A percentile compares a stretch with the other conserved stretches of the same genome.
phyloP scores from a whole-genome alignment of 73 alveolate genomes.

The Paramecium caudatum region DNA sequence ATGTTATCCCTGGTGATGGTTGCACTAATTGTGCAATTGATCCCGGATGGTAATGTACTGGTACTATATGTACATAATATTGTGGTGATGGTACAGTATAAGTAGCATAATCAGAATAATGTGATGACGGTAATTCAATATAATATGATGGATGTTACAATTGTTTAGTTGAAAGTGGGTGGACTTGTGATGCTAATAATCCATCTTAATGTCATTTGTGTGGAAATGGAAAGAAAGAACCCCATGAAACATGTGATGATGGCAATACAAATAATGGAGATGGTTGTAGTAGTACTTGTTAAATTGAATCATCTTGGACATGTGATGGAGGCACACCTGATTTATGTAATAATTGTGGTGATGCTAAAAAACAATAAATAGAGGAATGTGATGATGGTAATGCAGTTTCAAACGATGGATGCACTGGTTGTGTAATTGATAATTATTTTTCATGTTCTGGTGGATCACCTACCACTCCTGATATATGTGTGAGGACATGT shows the following conservation, averaged over 20 bases:
- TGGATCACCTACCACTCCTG: slow-evolving; percentile 64
- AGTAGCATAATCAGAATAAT: slow-evolving; percentile 60
- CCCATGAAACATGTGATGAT: slow-evolving; percentile 80
- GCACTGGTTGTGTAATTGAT: slow-evolving; percentile 29
- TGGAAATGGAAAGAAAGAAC: slow-evolving; percentile 76
- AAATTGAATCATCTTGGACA: slow-evolving; percentile 75
- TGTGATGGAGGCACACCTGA: slow-evolving; percentile 72
- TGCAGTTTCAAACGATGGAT: slow-evolving; percentile 67
- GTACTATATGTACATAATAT: slow-evolving; percentile 51
- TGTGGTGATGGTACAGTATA: slow-evolving; percentile 66
- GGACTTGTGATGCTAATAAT: slow-evolving; percentile 71
- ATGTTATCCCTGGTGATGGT: slow-evolving; percentile 81
- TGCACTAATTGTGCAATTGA: slow-evolving; percentile 80
- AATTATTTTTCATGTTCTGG: slow-evolving; percentile 32
- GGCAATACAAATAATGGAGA: slow-evolving; percentile 76
- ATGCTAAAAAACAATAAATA: slow-evolving; percentile 49
- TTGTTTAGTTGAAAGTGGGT: slow-evolving; percentile 82
- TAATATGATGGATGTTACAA: slow-evolving; percentile 76
- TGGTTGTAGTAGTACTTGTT: slow-evolving; percentile 78
- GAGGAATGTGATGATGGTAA: slow-evolving; percentile 84
- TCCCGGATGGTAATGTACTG: slow-evolving; percentile 80
- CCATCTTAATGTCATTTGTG: slow-evolving; percentile 68
- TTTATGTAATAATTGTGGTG: slow-evolving; percentile 62
- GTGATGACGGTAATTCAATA: slow-evolving; percentile 76
- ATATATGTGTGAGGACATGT: not conserved